Evolutionary conservation across 192 early-diverging fungal genomes (phyloP).

Genomic region (Mycoemilia scoparia): DNA sequence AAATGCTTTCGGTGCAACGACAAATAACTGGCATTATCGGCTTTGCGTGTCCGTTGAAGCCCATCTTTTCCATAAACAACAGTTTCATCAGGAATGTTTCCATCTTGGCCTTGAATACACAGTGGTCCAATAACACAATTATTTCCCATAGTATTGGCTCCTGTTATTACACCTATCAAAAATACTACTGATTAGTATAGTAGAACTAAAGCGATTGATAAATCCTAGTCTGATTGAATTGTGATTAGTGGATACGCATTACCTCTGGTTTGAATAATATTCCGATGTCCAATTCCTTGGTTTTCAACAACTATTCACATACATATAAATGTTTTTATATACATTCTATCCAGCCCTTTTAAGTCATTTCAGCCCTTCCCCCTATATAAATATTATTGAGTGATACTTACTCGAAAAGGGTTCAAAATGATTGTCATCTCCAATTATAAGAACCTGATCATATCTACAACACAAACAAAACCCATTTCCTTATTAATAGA

Average conservation of each 20-base stretch:
- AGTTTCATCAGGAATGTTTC: conserved; percentile 21
- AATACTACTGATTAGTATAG: too few relatives aligned
- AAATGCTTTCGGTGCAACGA: conserved; percentile 17
- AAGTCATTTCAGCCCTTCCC: too few relatives aligned
- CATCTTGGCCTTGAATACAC: conserved; percentile 10
- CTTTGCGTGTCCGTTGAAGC: conserved; percentile 10
- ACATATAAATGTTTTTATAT: too few relatives aligned
- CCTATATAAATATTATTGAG: too few relatives aligned
- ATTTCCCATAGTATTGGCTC: conserved; percentile 21
- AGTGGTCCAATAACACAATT: conserved; percentile 22
- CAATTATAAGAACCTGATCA: conserved; percentile 20
- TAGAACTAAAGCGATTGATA: too few relatives aligned
- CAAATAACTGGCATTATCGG: conserved; percentile 8
- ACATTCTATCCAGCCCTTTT: too few relatives aligned
- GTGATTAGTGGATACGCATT: too few relatives aligned
- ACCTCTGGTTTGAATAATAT: conserved; percentile 16
- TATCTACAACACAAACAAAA: too few relatives aligned
- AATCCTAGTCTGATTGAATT: too few relatives aligned
- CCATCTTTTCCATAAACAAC: conserved; percentile 22
- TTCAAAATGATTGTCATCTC: conserved; percentile 25
- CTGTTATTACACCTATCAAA: too few relatives aligned
- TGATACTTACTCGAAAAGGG: conserved; percentile 13
- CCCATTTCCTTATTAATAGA: too few relatives aligned
- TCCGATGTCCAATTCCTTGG: conserved; percentile 22
- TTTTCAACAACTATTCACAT: too few relatives aligned